Evolutionary conservation across 2,329 filamentous ascomycete genomes (phyloP).

Genomic region (Zasmidium angulare): DNA sequence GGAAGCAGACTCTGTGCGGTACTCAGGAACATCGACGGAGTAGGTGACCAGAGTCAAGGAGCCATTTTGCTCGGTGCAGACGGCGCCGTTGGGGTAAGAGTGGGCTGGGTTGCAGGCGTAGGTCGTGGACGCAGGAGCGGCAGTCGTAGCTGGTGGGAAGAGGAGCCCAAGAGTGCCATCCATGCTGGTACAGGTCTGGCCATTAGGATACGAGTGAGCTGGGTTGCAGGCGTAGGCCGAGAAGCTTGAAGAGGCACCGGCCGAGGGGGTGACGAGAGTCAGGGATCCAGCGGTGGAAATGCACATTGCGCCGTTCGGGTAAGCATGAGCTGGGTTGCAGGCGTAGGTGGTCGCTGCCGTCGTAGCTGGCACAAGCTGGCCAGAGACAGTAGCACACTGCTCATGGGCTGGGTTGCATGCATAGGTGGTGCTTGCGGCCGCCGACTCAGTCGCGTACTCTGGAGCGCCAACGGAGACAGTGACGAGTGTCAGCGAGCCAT

Average conservation of each 20-base stretch:
- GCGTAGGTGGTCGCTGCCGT: slow-evolving; percentile 1
- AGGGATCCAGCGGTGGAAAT: slow-evolving; percentile 18
- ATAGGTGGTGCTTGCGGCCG: not conserved
- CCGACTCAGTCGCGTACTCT: not conserved
- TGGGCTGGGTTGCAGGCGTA: slow-evolving; percentile 25
- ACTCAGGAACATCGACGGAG: too few relatives aligned
- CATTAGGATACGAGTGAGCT: slow-evolving; percentile 20
- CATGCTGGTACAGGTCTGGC: slow-evolving; percentile 13
- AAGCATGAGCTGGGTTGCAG: slow-evolving; percentile 21
- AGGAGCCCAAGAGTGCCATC: slow-evolving; percentile 20
- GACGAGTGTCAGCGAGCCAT: too few relatives aligned
- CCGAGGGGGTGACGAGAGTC: slow-evolving; percentile 13
- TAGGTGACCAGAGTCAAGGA: too few relatives aligned
- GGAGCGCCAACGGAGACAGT: too few relatives aligned
- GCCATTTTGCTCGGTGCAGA: too few relatives aligned
- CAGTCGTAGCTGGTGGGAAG: not conserved
- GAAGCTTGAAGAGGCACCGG: not conserved
- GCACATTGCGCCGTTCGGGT: slow-evolving; percentile 20
- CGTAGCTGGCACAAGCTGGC: not conserved
- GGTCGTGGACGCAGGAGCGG: not conserved
- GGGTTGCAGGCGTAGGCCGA: slow-evolving; percentile 10
- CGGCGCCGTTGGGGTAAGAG: too few relatives aligned
- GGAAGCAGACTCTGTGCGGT: too few relatives aligned
- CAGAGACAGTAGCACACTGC: not conserved
- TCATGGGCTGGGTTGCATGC: not conserved